Conservation (phyloP, 768 basidiomycete genomes). For the Psilocybe cyanescens region DNA sequence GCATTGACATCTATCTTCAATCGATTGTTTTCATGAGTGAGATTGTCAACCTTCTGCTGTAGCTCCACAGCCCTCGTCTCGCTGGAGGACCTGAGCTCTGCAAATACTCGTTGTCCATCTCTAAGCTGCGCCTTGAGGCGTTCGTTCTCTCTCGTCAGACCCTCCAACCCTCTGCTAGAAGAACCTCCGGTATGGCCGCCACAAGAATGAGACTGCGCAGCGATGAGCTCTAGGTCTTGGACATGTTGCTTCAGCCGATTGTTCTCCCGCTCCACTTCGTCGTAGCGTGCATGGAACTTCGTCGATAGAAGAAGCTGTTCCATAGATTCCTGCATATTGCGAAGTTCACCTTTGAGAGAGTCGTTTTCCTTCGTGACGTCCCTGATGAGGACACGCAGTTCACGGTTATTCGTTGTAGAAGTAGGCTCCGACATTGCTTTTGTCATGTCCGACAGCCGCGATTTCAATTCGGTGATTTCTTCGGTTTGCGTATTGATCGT, state of each 20-base stretch:
- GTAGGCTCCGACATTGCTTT: constrained; percentile 31
- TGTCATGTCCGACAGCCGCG: constrained; percentile 35
- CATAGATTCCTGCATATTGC: constrained; percentile 40
- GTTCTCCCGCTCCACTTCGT: constrained; percentile 39
- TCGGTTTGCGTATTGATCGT: constrained; percentile 26
- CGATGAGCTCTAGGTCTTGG: constrained; percentile 35
- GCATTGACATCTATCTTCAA: constrained; percentile 25
- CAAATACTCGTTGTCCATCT: constrained; percentile 26
- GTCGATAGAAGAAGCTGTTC: constrained; percentile 37
- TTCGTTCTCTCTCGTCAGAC: constrained; percentile 37
- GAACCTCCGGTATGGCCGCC: constrained; percentile 13
- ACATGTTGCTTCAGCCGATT: constrained; percentile 32
- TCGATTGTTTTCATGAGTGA: constrained; percentile 30
- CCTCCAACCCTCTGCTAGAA: constrained; percentile 27
- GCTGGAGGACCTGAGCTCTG: constrained; percentile 21
- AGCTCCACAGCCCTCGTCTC: constrained; percentile 27
- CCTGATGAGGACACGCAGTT: constrained; percentile 38
- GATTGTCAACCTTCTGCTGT: constrained; percentile 28
- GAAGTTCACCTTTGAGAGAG: constrained; percentile 34
- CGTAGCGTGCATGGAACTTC: constrained; percentile 31
- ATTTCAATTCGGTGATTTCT: constrained; percentile 33
- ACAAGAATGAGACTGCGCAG: constrained; percentile 31
- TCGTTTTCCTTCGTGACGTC: constrained; percentile 48
- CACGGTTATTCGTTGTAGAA: constrained; percentile 30
- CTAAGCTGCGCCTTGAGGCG: constrained; percentile 35